Evolutionary conservation across 2,329 filamentous ascomycete species (phyloP).

Genomic region (Phialocephala sp.): DNA sequence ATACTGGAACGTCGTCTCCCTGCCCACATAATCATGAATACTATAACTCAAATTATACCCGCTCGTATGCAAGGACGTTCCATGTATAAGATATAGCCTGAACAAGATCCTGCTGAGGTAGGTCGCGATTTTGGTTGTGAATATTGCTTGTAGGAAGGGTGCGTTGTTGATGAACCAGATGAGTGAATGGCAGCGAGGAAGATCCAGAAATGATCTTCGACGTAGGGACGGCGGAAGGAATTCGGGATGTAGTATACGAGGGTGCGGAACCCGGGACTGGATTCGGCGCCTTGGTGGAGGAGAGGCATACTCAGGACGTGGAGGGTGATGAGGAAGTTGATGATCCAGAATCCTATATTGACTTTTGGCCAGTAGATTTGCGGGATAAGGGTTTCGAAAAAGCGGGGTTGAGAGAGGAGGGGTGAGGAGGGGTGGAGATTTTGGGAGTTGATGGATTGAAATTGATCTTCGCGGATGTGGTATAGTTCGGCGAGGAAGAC

Average conservation of each 20-base stretch:
- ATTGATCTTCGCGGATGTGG: slow-evolving; percentile 21
- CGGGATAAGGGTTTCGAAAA: neutral
- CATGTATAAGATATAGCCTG: slow-evolving; percentile 66
- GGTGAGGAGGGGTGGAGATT: neutral
- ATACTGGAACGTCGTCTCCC: slow-evolving; percentile 18
- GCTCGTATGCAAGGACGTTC: slow-evolving; percentile 37
- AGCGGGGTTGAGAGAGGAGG: neutral
- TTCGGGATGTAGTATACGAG: slow-evolving; percentile 17
- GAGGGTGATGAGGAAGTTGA: slow-evolving; percentile 21
- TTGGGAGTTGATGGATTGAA: neutral
- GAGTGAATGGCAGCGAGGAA: slow-evolving; percentile 24
- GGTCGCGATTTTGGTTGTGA: slow-evolving; percentile 61
- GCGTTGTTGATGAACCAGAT: slow-evolving; percentile 34
- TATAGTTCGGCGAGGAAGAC: slow-evolving; percentile 29
- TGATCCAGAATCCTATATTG: slow-evolving; percentile 16
- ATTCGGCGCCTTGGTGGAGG: slow-evolving; percentile 1
- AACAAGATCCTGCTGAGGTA: slow-evolving; percentile 66
- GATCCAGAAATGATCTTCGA: slow-evolving; percentile 28
- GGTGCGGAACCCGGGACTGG: slow-evolving; percentile 20
- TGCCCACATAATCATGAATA: slow-evolving; percentile 18
- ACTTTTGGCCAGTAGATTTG: neutral
- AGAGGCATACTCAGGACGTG: slow-evolving; percentile 25
- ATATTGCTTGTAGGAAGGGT: slow-evolving; percentile 58
- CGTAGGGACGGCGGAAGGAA: slow-evolving; percentile 5
- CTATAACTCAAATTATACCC: slow-evolving; percentile 20